phyloP scores from a whole-genome alignment of 1,139 yeast species.

The Lodderomyces elongisporus region DNA sequence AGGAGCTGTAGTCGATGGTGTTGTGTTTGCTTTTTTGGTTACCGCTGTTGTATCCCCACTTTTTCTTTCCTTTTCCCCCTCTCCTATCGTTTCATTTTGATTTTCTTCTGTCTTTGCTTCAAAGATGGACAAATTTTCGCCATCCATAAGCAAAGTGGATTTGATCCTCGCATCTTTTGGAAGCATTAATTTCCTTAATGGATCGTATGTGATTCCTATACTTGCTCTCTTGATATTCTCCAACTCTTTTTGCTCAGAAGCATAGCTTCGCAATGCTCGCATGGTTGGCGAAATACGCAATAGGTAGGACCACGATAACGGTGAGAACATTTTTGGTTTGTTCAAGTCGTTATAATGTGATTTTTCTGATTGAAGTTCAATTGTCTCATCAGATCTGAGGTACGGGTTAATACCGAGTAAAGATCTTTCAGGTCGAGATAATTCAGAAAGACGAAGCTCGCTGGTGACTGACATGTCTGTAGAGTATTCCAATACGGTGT shows the following conservation, averaged over 20 bases:
- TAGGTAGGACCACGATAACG: slow-evolving; percentile 43
- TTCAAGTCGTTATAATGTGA: slow-evolving; percentile 18
- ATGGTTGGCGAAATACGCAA: slow-evolving; percentile 45
- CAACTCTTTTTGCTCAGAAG: slow-evolving; percentile 9
- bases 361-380: slow-evolving; percentile 38
- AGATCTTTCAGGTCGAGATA: slow-evolving; percentile 7
- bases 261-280: slow-evolving; percentile 27
- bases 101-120: slow-evolving; percentile 29
- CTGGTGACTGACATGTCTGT: slow-evolving; percentile 7
- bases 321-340: slow-evolving; percentile 37
- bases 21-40: neutral
- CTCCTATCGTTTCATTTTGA: slow-evolving; percentile 25
- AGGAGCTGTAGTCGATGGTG: neutral
- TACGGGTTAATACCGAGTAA: slow-evolving; percentile 22
- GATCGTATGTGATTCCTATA: slow-evolving; percentile 7
- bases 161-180: slow-evolving; percentile 12
- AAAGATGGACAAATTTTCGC: slow-evolving; percentile 16
- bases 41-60: slow-evolving; percentile 5
- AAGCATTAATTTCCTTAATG: slow-evolving; percentile 10
- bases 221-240: slow-evolving; percentile 2
- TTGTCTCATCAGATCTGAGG: slow-evolving; percentile 18
- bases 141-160: slow-evolving; percentile 11
- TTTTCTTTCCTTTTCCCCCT: slow-evolving; percentile 12
- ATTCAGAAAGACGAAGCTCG: slow-evolving; percentile 6
- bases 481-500: slow-evolving; percentile 1